Base-by-base conservation (phyloP, 2,329 filamentous ascomycete genomes). In the Talaromyces albobiverticillius region DNA sequence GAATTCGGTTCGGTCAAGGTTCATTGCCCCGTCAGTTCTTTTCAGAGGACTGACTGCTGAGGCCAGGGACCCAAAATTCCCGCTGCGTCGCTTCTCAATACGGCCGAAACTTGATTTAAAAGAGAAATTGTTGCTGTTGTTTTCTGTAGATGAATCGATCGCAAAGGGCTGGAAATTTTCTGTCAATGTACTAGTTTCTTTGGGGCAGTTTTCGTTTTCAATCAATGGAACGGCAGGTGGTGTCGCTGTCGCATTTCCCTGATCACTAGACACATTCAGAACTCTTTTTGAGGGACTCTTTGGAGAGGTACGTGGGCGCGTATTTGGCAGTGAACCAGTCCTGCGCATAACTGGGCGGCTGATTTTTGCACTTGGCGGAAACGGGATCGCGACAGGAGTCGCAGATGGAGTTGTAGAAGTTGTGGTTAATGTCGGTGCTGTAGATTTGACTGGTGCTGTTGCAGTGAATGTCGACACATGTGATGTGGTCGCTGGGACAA, bases 11-110 rank as follows among this genome's bases (percentile, higher is more conserved):
- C 89, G 87, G 64, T 95, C 92, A 46, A 95, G 76, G 64, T 90
- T 90, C 88, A 95, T 93, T 49, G 87, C 87, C 41, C 89, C 87
- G 75, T 97, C 93, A 66, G 88, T 93, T 63, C 94, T 86, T 79
- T 97, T 96, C 62, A 97, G 76, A 4, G 93, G 92, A 67, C 93
- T 96, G 5, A 87, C 85, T 57, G 85, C 84, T 18, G 82, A 77
- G 16, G 82, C 77, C 46, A 78, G 73, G 45, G 78, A 72, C 61
- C 73, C 72, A 65, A 79, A 72, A 46, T 67, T 75, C 20, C 72
- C 73, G 60, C 74, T 77, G 14, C 75, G 70, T 61, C 68, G 75
- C 67, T 78, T 80, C 57, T 81, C 80, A 42, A 77, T 71, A 49
- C 73, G 72, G 42, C 76, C 73, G 57, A 73, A 65, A 2, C 68